These are phyloP conservation scores for Aspergillus calidoustus DNA, from an alignment of 2,329 filamentous ascomycete genomes.

Conservation along the genomic window DNA sequence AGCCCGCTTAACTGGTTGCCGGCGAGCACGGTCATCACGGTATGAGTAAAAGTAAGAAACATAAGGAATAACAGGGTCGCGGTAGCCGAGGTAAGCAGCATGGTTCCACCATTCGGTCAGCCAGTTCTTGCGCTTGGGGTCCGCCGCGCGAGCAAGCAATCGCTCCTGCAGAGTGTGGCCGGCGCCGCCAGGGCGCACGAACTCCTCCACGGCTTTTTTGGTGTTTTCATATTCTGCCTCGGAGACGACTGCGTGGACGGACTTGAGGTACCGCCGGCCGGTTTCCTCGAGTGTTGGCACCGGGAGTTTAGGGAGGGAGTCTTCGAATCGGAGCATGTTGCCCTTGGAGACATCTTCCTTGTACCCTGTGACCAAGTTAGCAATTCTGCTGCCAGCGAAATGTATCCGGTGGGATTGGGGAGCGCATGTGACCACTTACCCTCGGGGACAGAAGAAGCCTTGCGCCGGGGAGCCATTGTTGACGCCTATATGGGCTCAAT, in stretches of 20 bases:
- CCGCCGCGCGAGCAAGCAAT: conserved; percentile 75
- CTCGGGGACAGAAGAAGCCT: conserved; percentile 52
- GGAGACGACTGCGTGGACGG: conserved; percentile 66
- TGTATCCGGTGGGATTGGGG: not conserved
- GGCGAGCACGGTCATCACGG: conserved; percentile 84
- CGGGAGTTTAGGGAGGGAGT: conserved; percentile 65
- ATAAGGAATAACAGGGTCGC: conserved; percentile 95
- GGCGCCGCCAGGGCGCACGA: conserved; percentile 82
- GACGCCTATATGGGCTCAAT: conserved; percentile 33
- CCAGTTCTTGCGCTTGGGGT: conserved; percentile 89
- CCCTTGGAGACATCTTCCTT: conserved; percentile 67
- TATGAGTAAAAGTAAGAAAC: conserved; percentile 99
- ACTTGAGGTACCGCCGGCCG: conserved; percentile 67
- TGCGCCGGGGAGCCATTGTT: conserved; percentile 47
- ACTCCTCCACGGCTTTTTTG: conserved; percentile 83
- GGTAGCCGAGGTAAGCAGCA: conserved; percentile 86
- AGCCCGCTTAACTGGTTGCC: conserved; percentile 88
- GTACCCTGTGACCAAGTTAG: conserved; percentile 56
- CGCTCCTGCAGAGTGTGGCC: conserved; percentile 87
- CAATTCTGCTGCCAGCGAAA: not conserved
- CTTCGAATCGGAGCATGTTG: conserved; percentile 68
- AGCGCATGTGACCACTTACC: conserved; percentile 42
- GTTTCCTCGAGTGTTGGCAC: conserved; percentile 69
- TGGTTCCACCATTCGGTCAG: conserved; percentile 99
- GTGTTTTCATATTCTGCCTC: conserved; percentile 63